These are phyloP conservation scores for Acanthamoeba healyi DNA, from an alignment of 208 protist species.

Conservation along the genomic window DNA sequence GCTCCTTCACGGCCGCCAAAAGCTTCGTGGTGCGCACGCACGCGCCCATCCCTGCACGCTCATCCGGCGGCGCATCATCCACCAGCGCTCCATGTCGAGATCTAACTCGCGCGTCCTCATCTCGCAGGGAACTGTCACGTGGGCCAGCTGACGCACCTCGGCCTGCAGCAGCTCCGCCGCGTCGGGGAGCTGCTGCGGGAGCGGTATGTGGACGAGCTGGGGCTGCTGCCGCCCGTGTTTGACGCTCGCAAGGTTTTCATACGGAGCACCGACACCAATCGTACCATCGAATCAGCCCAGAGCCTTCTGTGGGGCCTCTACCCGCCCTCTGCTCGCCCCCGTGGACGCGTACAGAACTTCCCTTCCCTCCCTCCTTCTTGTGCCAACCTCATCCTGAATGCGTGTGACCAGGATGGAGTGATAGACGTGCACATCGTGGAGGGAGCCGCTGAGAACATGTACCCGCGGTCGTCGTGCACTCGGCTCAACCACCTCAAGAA, in stretches of 20 bases:
- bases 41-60: too few species aligned
- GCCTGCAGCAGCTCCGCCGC: slow-evolving; percentile 13
- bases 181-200: slow-evolving; percentile 18
- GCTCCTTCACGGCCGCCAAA: slow-evolving; percentile 37
- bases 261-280: slow-evolving; percentile 58
- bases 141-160: slow-evolving; percentile 21
- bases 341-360: neutral
- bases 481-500: neutral
- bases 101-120: neutral
- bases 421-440: slow-evolving; percentile 46
- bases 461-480: slow-evolving; percentile 10
- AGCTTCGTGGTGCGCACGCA: neutral
- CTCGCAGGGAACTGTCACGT: slow-evolving; percentile 54
- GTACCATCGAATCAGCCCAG: slow-evolving; percentile 49
- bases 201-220: slow-evolving; percentile 29
- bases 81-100: neutral
- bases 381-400: neutral
- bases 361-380: neutral
- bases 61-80: neutral
- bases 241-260: neutral
- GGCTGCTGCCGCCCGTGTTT: neutral
- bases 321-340: neutral
- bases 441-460: slow-evolving; percentile 46
- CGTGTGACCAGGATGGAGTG: neutral
- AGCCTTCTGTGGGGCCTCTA: slow-evolving; percentile 64